Evolutionary conservation across 1,284 basidiomycete species (phyloP).

Genomic region (Gomphus bonarii): DNA sequence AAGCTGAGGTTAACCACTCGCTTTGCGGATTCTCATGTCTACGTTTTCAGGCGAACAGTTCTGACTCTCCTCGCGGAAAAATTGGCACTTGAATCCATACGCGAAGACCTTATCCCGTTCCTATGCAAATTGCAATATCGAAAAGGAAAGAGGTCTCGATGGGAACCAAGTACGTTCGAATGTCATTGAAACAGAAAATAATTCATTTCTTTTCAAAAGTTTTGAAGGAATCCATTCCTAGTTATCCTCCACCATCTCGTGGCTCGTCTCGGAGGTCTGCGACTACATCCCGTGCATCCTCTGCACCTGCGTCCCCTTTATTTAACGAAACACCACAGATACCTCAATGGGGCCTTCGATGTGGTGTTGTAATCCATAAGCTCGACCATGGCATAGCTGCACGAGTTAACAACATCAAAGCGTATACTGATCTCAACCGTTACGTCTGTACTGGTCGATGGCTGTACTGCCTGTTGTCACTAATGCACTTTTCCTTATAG

Average conservation of each 20-base stretch:
- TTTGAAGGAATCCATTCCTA: conserved; percentile 27
- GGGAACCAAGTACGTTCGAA: conserved; percentile 34
- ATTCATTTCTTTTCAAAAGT: conserved; percentile 12
- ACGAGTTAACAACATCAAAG: conserved; percentile 75
- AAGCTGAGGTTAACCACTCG: conserved; percentile 58
- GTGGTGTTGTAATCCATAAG: conserved; percentile 52
- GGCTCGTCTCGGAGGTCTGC: conserved; percentile 15
- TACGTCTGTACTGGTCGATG: conserved; percentile 35
- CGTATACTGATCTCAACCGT: conserved; percentile 79
- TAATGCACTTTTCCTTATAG: conserved; percentile 20
- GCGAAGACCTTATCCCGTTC: conserved; percentile 87
- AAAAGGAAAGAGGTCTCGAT: conserved; percentile 44
- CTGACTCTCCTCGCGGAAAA: conserved; percentile 63
- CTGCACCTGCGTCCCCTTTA: conserved; percentile 18
- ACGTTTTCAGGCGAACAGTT: conserved; percentile 70
- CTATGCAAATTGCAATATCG: conserved; percentile 78
- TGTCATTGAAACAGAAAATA: conserved; percentile 5
- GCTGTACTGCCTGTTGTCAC: background rate
- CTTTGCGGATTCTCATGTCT: conserved; percentile 83
- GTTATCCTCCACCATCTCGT: conserved; percentile 46
- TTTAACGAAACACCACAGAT: conserved; percentile 20
- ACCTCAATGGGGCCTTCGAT: conserved; percentile 37
- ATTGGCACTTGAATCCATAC: conserved; percentile 62
- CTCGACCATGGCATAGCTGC: conserved; percentile 51
- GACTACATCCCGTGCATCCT: conserved; percentile 10